Evolutionary conservation across 176 grass and related monocot species (phyloP).

Genomic region (Bolboschoenus planiculmis): DNA sequence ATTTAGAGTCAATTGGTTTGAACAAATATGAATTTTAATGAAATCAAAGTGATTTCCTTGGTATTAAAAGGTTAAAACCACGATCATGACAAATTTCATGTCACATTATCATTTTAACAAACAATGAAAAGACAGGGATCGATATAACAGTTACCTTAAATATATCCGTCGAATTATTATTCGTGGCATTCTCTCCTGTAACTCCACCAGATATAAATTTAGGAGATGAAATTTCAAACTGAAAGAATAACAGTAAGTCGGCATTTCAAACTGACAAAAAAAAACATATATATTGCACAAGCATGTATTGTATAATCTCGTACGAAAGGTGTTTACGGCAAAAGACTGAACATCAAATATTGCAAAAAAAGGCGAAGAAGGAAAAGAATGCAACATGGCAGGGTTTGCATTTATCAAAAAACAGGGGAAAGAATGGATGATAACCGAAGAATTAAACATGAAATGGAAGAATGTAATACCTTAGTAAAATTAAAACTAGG

Average conservation of each 20-base stretch:
- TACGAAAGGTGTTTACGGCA: not conserved
- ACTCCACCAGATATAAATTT: conserved; percentile 1
- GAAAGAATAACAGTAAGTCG: not conserved
- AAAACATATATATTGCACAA: not conserved
- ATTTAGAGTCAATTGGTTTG: not conserved
- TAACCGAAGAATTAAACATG: not conserved
- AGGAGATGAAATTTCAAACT: conserved; percentile 16
- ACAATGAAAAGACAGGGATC: not conserved
- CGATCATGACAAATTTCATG: not conserved
- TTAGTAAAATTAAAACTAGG: conserved; percentile 19
- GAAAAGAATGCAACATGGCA: not conserved
- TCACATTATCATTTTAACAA: not conserved
- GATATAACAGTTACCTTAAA: conserved; percentile 26
- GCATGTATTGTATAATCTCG: conserved; percentile 11
- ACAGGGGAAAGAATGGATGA: not conserved
- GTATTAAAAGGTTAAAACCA: not conserved
- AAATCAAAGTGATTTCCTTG: not conserved
- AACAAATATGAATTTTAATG: not conserved
- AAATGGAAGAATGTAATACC: conserved; percentile 13
- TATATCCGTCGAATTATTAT: not conserved
- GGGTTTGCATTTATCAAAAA: not conserved
- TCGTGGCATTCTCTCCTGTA: conserved; percentile 8
- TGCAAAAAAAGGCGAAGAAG: not conserved
- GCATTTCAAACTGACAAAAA: conserved; percentile 8
- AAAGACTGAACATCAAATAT: not conserved